phyloP scores from a whole-genome alignment of 148 eudicot species.

The Polygonum maritimum region DNA sequence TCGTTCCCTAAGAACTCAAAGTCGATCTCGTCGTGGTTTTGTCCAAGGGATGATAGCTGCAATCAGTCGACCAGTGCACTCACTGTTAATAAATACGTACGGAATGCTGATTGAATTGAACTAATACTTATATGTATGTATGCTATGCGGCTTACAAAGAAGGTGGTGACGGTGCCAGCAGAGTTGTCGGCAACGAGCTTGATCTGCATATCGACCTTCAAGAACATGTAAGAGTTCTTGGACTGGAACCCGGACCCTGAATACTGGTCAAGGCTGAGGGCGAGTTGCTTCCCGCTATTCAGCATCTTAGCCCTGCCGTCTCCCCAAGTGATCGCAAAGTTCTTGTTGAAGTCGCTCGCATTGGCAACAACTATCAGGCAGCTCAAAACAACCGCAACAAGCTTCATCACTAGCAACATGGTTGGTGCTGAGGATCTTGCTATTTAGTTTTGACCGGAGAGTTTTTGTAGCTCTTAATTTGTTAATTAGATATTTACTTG shows the following conservation, averaged over 20 bases:
- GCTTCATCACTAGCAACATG: no score
- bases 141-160: not conserved
- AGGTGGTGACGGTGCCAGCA: not conserved
- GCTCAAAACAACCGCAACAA: no score
- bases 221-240: not conserved
- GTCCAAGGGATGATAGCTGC: not conserved
- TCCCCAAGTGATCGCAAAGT: not conserved
- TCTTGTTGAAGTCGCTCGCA: not conserved
- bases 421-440: no score
- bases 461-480: no score
- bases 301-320: not conserved
- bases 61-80: not conserved
- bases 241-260: not conserved
- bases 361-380: not conserved
- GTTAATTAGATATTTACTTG: no score
- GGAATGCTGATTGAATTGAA: no score
- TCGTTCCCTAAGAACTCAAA: not conserved
- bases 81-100: no score
- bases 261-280: not conserved
- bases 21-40: not conserved
- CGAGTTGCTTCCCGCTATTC: not conserved
- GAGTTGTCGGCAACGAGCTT: not conserved
- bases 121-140: not conserved
- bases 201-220: not conserved
- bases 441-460: no score